These are phyloP conservation scores for Dictyostelium purpureum DNA, from an alignment of 78 protist genomes.

Conservation along the genomic window DNA sequence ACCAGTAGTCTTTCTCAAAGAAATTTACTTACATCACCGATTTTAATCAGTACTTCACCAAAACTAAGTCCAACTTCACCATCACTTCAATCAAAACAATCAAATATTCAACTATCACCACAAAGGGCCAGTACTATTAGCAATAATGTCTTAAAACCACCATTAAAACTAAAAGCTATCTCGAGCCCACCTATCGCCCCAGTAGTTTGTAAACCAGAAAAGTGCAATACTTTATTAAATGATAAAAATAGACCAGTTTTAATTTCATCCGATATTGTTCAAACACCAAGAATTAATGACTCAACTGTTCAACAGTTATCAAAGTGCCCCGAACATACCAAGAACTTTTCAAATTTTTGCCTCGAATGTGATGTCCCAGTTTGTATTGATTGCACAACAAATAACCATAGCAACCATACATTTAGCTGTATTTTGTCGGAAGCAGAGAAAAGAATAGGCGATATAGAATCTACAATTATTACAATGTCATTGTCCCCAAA, in stretches of 20 bases:
- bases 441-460: slow-evolving; percentile 17
- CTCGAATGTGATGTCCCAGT: slow-evolving; percentile 18
- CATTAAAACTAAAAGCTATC: neutral
- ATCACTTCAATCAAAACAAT: neutral
- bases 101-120: neutral
- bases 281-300: neutral
- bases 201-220: neutral
- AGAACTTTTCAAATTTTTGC: slow-evolving; percentile 21
- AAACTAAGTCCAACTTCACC: neutral
- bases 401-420: slow-evolving; percentile 32
- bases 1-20: too few species aligned
- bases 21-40: neutral
- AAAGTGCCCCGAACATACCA: neutral
- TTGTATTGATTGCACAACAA: slow-evolving; percentile 37
- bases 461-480: slow-evolving; percentile 8
- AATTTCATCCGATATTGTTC: neutral
- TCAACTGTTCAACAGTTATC: neutral
- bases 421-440: slow-evolving; percentile 13
- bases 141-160: neutral
- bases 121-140: neutral
- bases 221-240: neutral
- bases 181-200: neutral
- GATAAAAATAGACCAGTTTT: neutral
- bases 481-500: neutral
- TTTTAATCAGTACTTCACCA: neutral